Evolutionary conservation across 2,329 filamentous ascomycete species (phyloP), one percentile per base, ranked within the genome.

Genomic region (Cadophora sp.): DNA sequence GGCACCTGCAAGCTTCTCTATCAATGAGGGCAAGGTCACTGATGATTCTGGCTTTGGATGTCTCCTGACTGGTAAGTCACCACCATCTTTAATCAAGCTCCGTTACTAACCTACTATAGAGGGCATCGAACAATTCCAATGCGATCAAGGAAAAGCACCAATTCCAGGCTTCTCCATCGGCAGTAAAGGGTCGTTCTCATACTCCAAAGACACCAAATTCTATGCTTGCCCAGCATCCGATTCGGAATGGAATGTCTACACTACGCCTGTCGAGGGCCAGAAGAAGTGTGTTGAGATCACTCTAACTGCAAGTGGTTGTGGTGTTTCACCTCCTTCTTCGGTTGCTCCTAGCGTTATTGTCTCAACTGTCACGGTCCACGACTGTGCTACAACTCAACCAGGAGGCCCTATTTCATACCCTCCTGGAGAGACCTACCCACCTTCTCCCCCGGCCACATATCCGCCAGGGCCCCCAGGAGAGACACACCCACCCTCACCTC

Each of bases 41-140:
- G 89, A 91, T 74, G 76, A 79, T 58, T 80, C 81, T 58, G 84
- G 84, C 53, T 82, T 85, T 66, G 87, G 88, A 22, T 91, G 89
- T 74, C 88, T 89, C 77, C 79, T 90, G 73, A 90, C 88, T 69
- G 81, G 84, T 87, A 56, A 61, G 63, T 63, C 27, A n/a, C 20
- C n/a, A n/a, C 14, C 36, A 30, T 16, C 16, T n/a, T 30, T 4
- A 13, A 56, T 30, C 1, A 36, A 45, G n/a, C 41, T 13, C 36
- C 36, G 16, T 55, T 30, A 50, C 33, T 62, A 5, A 61, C 55
- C 59, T 11, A 22, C 22, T 9, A 43, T 41, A 70, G 66, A 68
- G 6, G 65, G 64, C 8, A 51, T 69, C 30, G 48, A 66, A 45
- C 73, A 74, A 65, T 71, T 72, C 39, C 72, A 75, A 59, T 73